Conservation (phyloP, 768 basidiomycete genomes). For the Lyophyllum semitale region DNA sequence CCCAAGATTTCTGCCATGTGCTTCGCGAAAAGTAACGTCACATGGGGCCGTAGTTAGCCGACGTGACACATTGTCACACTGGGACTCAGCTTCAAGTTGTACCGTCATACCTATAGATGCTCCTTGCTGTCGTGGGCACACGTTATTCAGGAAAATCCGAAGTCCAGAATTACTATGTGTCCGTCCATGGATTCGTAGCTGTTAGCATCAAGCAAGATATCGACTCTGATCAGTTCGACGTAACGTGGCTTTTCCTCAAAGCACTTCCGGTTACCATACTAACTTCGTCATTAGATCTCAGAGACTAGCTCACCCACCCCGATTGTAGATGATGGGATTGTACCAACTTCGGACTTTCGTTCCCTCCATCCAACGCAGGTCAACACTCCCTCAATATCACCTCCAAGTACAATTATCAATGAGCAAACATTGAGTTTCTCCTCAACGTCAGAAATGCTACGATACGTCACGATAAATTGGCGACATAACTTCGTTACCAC, state of each 20-base stretch:
- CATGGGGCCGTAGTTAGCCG: background rate
- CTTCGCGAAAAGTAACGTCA: background rate
- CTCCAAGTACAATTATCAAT: slow-evolving; percentile 20
- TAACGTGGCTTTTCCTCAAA: background rate
- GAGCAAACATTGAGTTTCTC: slow-evolving; percentile 38
- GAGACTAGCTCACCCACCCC: background rate
- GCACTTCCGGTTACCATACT: background rate
- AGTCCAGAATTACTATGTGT: slow-evolving; percentile 60
- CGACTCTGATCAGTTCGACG: background rate
- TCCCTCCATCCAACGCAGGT: no score
- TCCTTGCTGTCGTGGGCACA: slow-evolving; percentile 69
- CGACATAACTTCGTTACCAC: slow-evolving; percentile 75
- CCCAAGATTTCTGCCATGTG: no score
- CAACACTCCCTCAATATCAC: slow-evolving; percentile 26
- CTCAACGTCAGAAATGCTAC: slow-evolving; percentile 57
- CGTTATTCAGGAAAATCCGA: slow-evolving; percentile 61
- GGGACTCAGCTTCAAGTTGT: no score
- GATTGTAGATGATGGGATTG: background rate
- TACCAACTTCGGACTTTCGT: slow-evolving; percentile 22
- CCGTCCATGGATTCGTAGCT: slow-evolving; percentile 55
- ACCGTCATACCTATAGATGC: slow-evolving; percentile 42
- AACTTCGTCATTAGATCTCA: background rate
- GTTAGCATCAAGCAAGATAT: slow-evolving; percentile 39
- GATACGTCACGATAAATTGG: slow-evolving; percentile 84
- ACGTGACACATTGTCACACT: background rate